Conservation (phyloP, 1,284 basidiomycete genomes). For the Rhodotorula sp. region DNA sequence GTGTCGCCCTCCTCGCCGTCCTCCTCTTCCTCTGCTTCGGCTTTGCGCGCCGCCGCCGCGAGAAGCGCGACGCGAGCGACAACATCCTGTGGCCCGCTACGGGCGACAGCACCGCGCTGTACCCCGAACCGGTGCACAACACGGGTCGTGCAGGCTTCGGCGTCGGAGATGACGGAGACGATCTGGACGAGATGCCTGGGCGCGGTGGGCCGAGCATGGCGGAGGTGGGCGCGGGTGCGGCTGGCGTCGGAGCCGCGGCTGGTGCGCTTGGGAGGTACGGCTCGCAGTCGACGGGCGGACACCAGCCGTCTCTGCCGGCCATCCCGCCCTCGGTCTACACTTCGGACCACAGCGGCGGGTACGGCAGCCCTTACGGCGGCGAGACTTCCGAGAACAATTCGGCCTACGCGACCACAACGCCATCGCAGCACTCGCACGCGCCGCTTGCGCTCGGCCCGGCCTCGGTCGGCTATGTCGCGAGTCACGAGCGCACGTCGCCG, state of each 20-base stretch:
- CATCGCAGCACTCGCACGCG: slow-evolving; percentile 33
- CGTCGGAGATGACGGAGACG: slow-evolving; percentile 43
- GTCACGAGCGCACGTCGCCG: slow-evolving; percentile 26
- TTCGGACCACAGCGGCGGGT: background rate
- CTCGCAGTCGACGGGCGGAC: slow-evolving; percentile 18
- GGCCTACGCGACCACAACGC: slow-evolving; percentile 10
- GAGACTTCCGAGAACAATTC: slow-evolving; percentile 14
- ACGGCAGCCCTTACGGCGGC: slow-evolving; percentile 4
- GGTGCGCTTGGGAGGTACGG: slow-evolving; percentile 17
- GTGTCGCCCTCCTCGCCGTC: slow-evolving; percentile 25
- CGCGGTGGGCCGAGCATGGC: slow-evolving; percentile 6
- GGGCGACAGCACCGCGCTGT: slow-evolving; percentile 42
- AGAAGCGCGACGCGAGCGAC: slow-evolving; percentile 35
- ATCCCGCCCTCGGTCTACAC: slow-evolving; percentile 41
- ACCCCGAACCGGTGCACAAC: slow-evolving; percentile 44
- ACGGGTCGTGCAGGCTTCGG: slow-evolving; percentile 42
- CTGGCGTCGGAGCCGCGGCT: slow-evolving; percentile 30
- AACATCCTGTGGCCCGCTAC: slow-evolving; percentile 44
- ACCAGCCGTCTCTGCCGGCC: slow-evolving; percentile 31
- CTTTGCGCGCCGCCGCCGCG: slow-evolving; percentile 19
- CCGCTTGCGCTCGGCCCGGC: slow-evolving; percentile 23
- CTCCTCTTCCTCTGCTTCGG: slow-evolving; percentile 32
- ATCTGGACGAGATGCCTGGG: slow-evolving; percentile 9
- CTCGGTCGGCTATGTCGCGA: slow-evolving; percentile 29
- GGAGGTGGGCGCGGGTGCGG: slow-evolving; percentile 32